A percentile compares a stretch with the other conserved stretches of the same genome.
These are phyloP conservation scores for Oidiodendron maius DNA, from an alignment of 495 filamentous ascomycete genomes.

Conservation along the genomic window DNA sequence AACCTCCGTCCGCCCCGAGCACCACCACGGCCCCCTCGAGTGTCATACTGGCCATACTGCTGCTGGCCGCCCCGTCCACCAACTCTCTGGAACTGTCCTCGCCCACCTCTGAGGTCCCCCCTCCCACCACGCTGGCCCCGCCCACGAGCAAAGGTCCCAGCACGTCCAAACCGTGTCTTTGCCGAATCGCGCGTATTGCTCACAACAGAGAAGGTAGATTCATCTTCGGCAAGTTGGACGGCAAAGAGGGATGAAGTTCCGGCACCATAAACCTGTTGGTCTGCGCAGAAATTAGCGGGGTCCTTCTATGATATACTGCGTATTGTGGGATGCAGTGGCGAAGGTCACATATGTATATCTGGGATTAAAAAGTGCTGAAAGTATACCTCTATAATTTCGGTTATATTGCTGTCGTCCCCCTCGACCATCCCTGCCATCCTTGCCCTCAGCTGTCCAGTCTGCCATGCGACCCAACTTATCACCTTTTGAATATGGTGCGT, in stretches of 20 bases:
- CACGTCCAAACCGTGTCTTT: slow-evolving; percentile 83
- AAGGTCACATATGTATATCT: too few species aligned
- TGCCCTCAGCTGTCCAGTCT: slow-evolving; percentile 94
- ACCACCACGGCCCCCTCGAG: slow-evolving; percentile 47
- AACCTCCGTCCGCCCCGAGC: slow-evolving; percentile 72
- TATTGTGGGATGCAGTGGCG: too few species aligned
- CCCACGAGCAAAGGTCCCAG: slow-evolving; percentile 81
- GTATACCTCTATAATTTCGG: slow-evolving; percentile 80
- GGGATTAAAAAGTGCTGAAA: too few species aligned
- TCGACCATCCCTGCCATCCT: slow-evolving; percentile 70
- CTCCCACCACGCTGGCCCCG: slow-evolving; percentile 69
- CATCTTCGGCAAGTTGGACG: slow-evolving; percentile 86
- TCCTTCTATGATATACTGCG: neutral
- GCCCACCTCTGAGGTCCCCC: slow-evolving; percentile 46
- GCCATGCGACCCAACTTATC: slow-evolving; percentile 99
- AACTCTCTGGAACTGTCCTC: slow-evolving; percentile 61
- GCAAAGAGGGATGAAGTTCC: slow-evolving; percentile 82
- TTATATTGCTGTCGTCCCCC: slow-evolving; percentile 83
- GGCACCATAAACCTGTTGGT: slow-evolving; percentile 95
- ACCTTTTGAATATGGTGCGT: slow-evolving; percentile 95
- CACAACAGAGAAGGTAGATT: slow-evolving; percentile 95
- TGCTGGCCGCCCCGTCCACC: slow-evolving; percentile 56
- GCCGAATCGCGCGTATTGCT: slow-evolving; percentile 82
- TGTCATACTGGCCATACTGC: slow-evolving; percentile 60
- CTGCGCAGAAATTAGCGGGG: slow-evolving; percentile 36